These are phyloP conservation scores for Periconia digitata DNA, from an alignment of 2,329 filamentous ascomycete genomes.

Conservation along the genomic window DNA sequence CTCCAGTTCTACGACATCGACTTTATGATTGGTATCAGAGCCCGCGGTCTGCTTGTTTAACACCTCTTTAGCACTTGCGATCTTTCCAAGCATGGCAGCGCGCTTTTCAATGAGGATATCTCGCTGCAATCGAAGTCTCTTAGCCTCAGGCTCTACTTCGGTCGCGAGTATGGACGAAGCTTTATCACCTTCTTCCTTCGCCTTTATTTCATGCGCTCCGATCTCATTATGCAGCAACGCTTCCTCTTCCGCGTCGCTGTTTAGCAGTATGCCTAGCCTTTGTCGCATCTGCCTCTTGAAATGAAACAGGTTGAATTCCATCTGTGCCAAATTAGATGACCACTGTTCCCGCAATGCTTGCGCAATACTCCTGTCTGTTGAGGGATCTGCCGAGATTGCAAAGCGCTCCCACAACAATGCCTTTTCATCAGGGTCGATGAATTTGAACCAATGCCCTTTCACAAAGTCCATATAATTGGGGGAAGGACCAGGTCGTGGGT, in stretches of 20 bases:
- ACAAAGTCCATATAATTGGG: not conserved
- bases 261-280: not conserved
- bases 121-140: not conserved
- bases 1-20: too few species aligned
- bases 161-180: not conserved
- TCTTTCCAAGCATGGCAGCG: too few species aligned
- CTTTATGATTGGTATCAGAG: too few species aligned
- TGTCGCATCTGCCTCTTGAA: constrained; percentile 2
- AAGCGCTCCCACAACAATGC: not conserved
- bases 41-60: too few species aligned
- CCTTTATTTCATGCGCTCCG: not conserved
- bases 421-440: not conserved
- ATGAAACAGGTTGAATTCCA: not conserved
- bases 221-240: not conserved
- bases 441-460: not conserved
- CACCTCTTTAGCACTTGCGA: too few species aligned
- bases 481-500: not conserved
- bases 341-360: not conserved
- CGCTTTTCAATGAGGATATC: not conserved
- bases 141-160: not conserved
- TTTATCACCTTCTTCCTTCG: not conserved
- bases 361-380: too few species aligned
- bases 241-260: not conserved
- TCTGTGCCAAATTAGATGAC: not conserved
- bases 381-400: too few species aligned